phyloP scores from a whole-genome alignment of 176 grass and related monocot genomes.

The Saccharum spontaneum region DNA sequence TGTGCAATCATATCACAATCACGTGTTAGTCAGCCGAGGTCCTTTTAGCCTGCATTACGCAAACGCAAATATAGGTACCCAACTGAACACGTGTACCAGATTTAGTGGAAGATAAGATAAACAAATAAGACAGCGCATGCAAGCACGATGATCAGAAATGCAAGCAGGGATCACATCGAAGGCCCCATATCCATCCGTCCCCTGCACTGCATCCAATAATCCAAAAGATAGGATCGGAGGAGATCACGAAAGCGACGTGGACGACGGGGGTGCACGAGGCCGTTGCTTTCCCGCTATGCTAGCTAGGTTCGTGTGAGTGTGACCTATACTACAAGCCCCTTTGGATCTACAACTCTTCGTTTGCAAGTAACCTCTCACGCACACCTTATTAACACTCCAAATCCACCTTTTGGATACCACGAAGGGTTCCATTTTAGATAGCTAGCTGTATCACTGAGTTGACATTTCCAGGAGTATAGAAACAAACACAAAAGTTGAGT shows the following conservation, averaged over 20 bases:
- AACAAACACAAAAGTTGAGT: too few relatives aligned
- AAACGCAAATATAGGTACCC: too few relatives aligned
- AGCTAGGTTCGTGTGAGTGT: neutral
- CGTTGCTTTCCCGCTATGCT: conserved; percentile 35
- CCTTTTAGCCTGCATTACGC: neutral
- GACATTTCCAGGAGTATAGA: neutral
- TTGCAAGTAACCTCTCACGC: conserved; percentile 12
- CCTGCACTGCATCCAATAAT: neutral
- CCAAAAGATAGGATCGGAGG: neutral
- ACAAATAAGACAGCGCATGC: neutral
- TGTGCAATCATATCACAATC: neutral
- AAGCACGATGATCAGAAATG: neutral
- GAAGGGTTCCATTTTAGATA: neutral
- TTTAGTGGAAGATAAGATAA: neutral
- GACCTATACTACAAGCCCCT: neutral
- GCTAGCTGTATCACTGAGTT: neutral
- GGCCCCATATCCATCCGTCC: neutral
- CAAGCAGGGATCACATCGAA: neutral
- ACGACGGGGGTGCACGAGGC: conserved; percentile 20
- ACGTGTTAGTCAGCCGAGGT: neutral
- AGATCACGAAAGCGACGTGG: conserved; percentile 40
- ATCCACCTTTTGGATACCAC: neutral
- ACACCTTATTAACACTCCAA: neutral
- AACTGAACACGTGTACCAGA: conserved; percentile 20
- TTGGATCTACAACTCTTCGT: neutral